Base-by-base conservation (phyloP, 2,329 filamentous ascomycete species). In the Colletotrichum spaethianum region DNA sequence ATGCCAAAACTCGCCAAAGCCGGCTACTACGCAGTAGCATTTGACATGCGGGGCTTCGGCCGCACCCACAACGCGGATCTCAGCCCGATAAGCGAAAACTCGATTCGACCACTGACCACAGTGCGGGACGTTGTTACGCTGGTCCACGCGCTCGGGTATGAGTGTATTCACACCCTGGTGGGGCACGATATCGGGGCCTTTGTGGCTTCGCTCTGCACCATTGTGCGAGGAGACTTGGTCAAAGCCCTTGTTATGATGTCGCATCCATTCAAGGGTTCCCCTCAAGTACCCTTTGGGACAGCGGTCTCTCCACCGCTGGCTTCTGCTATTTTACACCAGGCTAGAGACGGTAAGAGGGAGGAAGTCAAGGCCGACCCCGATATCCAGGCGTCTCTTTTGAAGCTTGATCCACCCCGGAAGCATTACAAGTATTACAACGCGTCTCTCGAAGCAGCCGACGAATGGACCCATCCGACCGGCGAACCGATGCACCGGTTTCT, bases 391-490 rank as follows among this genome's bases (percentile, higher is more conserved):
- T 87, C 87, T 3, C 85, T 93, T 2, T 86, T 86, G 0, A 81
- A 82, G 50, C 83, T 91, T 1, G 78, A 84, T 1, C 84, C 87
- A n/a, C 89, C 90, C 0, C 78, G 89, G 11, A 93, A 93, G 78
- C 91, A 93, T 78, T 93, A 93, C 83, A 92, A 92, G 79, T 91
- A 87, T 87, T 93, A 91, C 79, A 91, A 91, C 75, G 87, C 88
- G 3, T 86, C 85, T 2, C 61, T 83, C 0, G 71, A 77, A 1
- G 89, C 89, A 1, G 86, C 89, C 71, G 83, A 85, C 70, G 88
- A 89, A 3, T 71, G 63, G 63, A 67, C 56, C 14, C 11, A 46
- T 6, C 63, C 63, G 0, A 52, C 26, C 7, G 63, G 56, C 7
- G 31, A 67, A 16, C 33, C 68, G 2, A 82, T 93, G 16, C 83